Percentiles rank a stretch among this genome's conserved stretches.
phyloP scores from a whole-genome alignment of 768 basidiomycete species.

The Hericium coralloides region DNA sequence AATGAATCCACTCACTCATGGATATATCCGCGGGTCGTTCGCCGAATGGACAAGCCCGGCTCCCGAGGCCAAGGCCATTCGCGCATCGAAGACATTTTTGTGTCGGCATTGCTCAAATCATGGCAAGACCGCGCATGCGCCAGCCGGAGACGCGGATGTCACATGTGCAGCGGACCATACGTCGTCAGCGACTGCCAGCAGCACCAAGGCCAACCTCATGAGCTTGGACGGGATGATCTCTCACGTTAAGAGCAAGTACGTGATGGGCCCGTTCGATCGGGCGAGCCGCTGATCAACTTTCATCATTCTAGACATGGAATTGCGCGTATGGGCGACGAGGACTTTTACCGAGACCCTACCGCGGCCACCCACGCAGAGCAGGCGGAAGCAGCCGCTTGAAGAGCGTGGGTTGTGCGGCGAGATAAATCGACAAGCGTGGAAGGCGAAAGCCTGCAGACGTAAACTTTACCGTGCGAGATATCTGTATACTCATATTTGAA shows the following conservation, averaged over 20 bases:
- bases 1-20: neutral
- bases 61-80: slow-evolving; percentile 1
- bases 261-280: neutral
- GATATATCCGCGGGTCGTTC: slow-evolving; percentile 1
- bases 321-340: slow-evolving; percentile 8
- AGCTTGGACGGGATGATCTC: slow-evolving; percentile 50
- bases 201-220: slow-evolving; percentile 22
- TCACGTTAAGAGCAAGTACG: slow-evolving; percentile 56
- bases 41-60: neutral
- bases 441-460: neutral
- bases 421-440: neutral
- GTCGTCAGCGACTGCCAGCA: neutral
- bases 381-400: neutral
- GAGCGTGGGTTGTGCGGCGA: neutral
- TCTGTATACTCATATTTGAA: neutral
- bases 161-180: neutral
- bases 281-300: slow-evolving; percentile 4
- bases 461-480: neutral
- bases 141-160: neutral
- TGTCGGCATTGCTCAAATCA: slow-evolving; percentile 11
- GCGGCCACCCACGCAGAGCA: neutral
- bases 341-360: slow-evolving; percentile 8
- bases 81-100: slow-evolving; percentile 8
- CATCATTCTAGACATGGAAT: slow-evolving; percentile 34
- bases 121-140: neutral